Base-by-base conservation (phyloP, 2,329 filamentous ascomycete genomes). In the Aspergillus sclerotialis region DNA sequence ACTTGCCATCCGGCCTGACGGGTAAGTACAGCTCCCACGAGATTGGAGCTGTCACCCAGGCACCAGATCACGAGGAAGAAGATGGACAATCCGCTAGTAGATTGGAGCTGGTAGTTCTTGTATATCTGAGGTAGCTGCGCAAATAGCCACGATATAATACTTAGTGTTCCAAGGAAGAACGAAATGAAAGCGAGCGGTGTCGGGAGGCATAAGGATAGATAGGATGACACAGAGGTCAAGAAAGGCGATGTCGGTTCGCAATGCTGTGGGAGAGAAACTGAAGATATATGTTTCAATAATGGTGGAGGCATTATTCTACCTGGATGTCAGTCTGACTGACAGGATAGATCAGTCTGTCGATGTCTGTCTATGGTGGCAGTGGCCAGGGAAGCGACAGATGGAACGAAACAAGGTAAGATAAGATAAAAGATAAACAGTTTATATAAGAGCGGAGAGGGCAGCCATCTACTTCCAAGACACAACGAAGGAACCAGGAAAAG, bases 61-160 rank as follows among this genome's bases (percentile, higher is more conserved):
- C 78, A 70, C 79, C 79, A 83, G 57, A 80, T 78, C 2, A 73
- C 64, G 30, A 83, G 60, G 54, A 83, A 83, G 53, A 75, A 79
- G 38, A 79, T 71, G 4, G 76, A 80, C 24, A 83, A 54, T 0
- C 79, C 78, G 1, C 77, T 77, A 0, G 78, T 80, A 9, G 77
- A 81, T 48, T 78, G 69, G 13, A 80, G 55, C 33, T 67, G 67
- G 52, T 76, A 76, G 52, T 83, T 83, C 63, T 82, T 82, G 61
- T 75, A 79, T 42, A 83, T 80, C 49, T 83, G 79, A 2, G 79
- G 79, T 17, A 82, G 63, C 54, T 82, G 79, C 9, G 79, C 79
- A 52, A 81, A 83, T 2, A 83, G 68, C 79, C 79, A 83, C 28
- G 78, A 75, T 32, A 79, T 46, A 40, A 83, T 82, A 49, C 76